These are phyloP conservation scores for Brassica cretica DNA, from an alignment of 345 rosid genomes.

Conservation along the genomic window DNA sequence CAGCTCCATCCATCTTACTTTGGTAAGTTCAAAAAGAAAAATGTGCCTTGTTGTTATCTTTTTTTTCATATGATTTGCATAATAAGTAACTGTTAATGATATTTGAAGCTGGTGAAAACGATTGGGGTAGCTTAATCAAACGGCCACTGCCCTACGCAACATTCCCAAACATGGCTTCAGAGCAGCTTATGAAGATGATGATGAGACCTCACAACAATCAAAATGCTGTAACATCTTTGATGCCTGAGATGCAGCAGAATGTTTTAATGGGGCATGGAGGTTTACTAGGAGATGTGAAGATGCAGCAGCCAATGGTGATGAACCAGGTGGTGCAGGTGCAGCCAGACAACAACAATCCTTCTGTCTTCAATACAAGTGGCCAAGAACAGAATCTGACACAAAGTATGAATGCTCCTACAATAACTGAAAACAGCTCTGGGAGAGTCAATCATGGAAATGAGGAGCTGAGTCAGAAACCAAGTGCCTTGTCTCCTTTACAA, in stretches of 20 bases:
- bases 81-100: neutral
- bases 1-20: conserved; percentile 64
- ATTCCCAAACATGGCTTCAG: conserved; percentile 49
- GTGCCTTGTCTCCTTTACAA: conserved; percentile 41
- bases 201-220: conserved; percentile 61
- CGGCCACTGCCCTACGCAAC: conserved; percentile 60
- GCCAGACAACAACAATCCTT: conserved; percentile 42
- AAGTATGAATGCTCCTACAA: conserved; percentile 36
- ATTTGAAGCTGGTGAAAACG: conserved; percentile 64
- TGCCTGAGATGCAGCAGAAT: conserved; percentile 40
- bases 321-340: conserved; percentile 44
- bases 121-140: conserved; percentile 84
- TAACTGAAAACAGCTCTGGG: conserved; percentile 44
- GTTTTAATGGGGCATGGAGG: conserved; percentile 39
- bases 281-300: conserved; percentile 47
- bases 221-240: conserved; percentile 22
- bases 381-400: conserved; percentile 45
- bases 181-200: conserved; percentile 70
- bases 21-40: neutral
- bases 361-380: conserved; percentile 43
- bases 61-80: neutral
- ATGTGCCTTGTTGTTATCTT: neutral
- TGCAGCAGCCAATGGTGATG: conserved; percentile 42
- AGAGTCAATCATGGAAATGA: conserved; percentile 48
- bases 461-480: conserved; percentile 14